A percentile compares a stretch with the other conserved stretches of the same genome.
Evolutionary conservation across 2,329 filamentous ascomycete genomes (phyloP).

Genomic region (Monilinia vaccinii-corymbosi): DNA sequence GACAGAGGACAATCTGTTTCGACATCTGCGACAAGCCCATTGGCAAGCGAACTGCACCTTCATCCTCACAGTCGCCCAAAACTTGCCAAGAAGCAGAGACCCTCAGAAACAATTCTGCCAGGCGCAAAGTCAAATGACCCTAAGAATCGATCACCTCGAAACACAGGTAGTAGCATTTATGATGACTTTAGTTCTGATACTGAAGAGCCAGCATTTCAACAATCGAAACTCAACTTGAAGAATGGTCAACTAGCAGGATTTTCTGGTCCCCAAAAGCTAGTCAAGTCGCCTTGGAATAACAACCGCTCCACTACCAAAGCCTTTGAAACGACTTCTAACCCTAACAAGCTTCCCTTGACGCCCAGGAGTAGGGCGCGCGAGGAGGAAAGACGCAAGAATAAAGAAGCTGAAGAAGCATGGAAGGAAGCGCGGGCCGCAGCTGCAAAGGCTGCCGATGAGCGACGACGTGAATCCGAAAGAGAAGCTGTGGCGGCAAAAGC

Average conservation of each 20-base stretch:
- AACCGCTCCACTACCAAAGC: slow-evolving; percentile 11
- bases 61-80: slow-evolving; percentile 5
- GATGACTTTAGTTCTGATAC: slow-evolving; percentile 23
- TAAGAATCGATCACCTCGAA: not conserved
- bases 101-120: slow-evolving; percentile 1
- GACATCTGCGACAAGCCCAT: slow-evolving; percentile 24
- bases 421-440: slow-evolving; percentile 16
- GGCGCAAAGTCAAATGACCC: not conserved
- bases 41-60: slow-evolving; percentile 16
- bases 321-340: slow-evolving; percentile 8
- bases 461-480: slow-evolving; percentile 17
- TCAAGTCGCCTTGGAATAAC: slow-evolving; percentile 17
- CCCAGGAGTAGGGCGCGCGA: slow-evolving; percentile 21
- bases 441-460: slow-evolving; percentile 19
- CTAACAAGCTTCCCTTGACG: slow-evolving; percentile 21
- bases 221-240: slow-evolving; percentile 17
- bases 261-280: slow-evolving; percentile 14
- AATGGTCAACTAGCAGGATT: slow-evolving; percentile 15
- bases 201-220: slow-evolving; percentile 10
- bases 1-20: slow-evolving; percentile 23
- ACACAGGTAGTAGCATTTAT: slow-evolving; percentile 19
- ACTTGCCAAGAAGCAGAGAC: slow-evolving; percentile 10
- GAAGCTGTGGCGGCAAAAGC: slow-evolving; percentile 15
- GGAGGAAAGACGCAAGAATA: slow-evolving; percentile 12
- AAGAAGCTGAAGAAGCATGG: slow-evolving; percentile 13